phyloP scores from a whole-genome alignment of 441 rosid genomes.

The Codiaeum variegatum region DNA sequence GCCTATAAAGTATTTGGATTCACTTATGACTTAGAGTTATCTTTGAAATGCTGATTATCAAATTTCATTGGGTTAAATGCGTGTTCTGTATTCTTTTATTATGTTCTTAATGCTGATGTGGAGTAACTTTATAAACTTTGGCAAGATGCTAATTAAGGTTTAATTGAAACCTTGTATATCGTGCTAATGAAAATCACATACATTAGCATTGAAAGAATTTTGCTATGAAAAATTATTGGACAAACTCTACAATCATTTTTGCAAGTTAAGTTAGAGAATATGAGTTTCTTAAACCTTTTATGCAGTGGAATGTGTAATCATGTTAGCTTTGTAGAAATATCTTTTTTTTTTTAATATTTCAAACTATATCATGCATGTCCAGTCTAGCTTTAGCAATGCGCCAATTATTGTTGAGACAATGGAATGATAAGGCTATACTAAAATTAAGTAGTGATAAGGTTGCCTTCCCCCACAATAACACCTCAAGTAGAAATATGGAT shows the following conservation, averaged over 20 bases:
- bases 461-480: too few species aligned
- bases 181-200: background rate
- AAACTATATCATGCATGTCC: too few species aligned
- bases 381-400: too few species aligned
- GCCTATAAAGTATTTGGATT: conserved; percentile 70
- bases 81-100: background rate
- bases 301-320: background rate
- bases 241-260: background rate
- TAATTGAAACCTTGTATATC: too few species aligned
- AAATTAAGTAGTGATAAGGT: too few species aligned
- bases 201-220: background rate
- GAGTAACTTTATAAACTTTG: background rate
- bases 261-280: background rate
- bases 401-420: too few species aligned
- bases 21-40: conserved; percentile 88
- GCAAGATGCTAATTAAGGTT: background rate
- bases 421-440: too few species aligned
- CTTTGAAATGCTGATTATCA: conserved; percentile 57
- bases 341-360: background rate
- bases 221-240: background rate
- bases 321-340: background rate
- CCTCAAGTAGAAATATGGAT: too few species aligned
- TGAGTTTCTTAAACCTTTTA: background rate
- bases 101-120: conserved; percentile 4
- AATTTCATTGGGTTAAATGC: background rate